Base-by-base conservation (phyloP, 371 early-diverging fungal species). In the Funneliformis caledonium region DNA sequence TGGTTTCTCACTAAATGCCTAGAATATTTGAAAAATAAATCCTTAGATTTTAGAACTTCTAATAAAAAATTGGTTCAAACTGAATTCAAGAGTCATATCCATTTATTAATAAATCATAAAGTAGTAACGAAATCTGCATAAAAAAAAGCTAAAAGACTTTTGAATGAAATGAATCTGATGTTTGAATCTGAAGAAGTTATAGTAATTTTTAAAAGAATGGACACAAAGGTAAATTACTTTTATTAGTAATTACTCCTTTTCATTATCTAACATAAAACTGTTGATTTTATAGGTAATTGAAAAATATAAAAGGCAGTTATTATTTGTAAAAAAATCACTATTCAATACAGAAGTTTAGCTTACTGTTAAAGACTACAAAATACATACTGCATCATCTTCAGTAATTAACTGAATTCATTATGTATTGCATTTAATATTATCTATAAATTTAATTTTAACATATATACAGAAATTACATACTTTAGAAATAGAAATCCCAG, bases 11-110 rank as follows among this genome's bases (percentile, higher is more conserved):
- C 1, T n/a, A 26, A 26, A 19, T 72, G 72, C 22, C 72, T 72
- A 47, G 47, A 72, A 47, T 72, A 47, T 52, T 72, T 72, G 52
- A 48, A 72, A 72, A 52, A n/a, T n/a, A 48, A 72, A 72, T 72
- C 22, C 48, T 48, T 59, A 50, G 1, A 16, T 14, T 42, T 75
- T 26, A 56, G 60, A 75, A 33, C 61, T 60, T 60, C 60, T 59
- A 42, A 42, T 31, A 52, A 37, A 75, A 12, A 75, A 75, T n/a
- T 33, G 12, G 1, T 59, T 0, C 33, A 50, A 33, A 12, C 56
- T 75, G 61, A 75, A 60, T 59, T 75, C 5, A 52, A 60, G 37
- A 75, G 75, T 60, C 60, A 75, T 33, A 11, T 50, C 31, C 4
- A 60, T 37, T 75, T 42, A 22, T 47, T 72, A 22, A 67, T 67